A percentile compares a stretch with the other conserved stretches of the same genome.
These are phyloP conservation scores for Coprinellus micaceus DNA, from an alignment of 768 basidiomycete genomes.

Conservation along the genomic window DNA sequence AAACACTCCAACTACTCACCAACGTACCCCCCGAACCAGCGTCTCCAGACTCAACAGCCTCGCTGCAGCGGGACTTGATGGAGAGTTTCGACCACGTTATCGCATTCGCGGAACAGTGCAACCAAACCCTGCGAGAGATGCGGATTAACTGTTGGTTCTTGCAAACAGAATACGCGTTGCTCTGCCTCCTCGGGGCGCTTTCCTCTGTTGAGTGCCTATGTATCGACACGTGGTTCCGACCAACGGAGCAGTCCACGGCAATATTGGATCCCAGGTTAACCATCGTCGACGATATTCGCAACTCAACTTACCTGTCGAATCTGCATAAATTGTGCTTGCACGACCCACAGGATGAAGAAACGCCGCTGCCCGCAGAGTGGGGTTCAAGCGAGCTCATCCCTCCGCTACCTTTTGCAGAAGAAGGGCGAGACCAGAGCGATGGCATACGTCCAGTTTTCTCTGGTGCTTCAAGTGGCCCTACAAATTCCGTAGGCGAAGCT, in stretches of 20 bases:
- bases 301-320: neutral
- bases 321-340: neutral
- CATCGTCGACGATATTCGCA: neutral
- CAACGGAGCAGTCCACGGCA: neutral
- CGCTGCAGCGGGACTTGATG: neutral
- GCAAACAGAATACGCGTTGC: neutral
- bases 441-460: too few species aligned
- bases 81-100: neutral
- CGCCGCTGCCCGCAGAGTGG: neutral
- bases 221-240: conserved; percentile 2
- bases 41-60: neutral
- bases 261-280: neutral
- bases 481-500: too few species aligned
- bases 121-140: neutral
- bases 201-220: neutral
- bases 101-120: neutral
- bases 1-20: neutral
- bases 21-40: neutral
- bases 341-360: neutral
- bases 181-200: neutral
- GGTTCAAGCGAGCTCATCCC: neutral
- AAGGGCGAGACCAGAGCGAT: too few species aligned
- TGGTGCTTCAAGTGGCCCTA: too few species aligned
- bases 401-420: neutral
- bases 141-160: neutral